Conservation (phyloP, 257 asterid genomes). For the Buddleja alternifolia region DNA sequence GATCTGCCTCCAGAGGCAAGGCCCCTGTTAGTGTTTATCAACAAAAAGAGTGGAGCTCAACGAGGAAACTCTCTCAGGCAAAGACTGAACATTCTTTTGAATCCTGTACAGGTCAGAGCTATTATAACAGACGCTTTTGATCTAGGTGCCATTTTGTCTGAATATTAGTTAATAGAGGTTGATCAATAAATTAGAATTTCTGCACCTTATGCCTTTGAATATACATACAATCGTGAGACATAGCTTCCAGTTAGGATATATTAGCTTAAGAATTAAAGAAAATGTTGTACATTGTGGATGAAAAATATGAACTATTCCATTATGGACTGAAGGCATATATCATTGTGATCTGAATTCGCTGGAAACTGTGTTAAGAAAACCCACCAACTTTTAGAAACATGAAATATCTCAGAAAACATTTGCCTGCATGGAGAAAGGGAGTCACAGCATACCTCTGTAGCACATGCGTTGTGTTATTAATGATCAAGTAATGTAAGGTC, state of each 20-base stretch:
- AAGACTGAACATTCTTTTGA: conserved; percentile 79
- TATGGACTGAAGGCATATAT: not conserved
- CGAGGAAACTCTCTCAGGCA: conserved; percentile 83
- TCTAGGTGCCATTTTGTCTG: conserved; percentile 11
- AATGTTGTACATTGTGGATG: not conserved
- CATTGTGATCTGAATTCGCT: not conserved
- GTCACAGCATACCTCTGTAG: conserved; percentile 3
- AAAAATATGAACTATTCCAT: not conserved
- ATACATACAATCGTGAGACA: conserved; percentile 14
- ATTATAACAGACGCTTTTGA: conserved; percentile 17
- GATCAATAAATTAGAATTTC: not conserved
- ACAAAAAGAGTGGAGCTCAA: conserved; percentile 99
- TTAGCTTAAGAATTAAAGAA: not conserved
- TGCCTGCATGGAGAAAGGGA: conserved; percentile 5
- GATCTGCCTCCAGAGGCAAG: conserved; percentile 94
- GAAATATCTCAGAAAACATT: not conserved
- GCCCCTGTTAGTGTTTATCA: conserved; percentile 84
- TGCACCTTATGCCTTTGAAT: not conserved
- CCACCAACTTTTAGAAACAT: not conserved
- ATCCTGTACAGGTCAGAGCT: conserved; percentile 90
- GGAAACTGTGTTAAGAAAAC: not conserved
- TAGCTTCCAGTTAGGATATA: conserved; percentile 16
- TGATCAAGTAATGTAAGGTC: conserved; percentile 14
- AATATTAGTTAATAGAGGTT: conserved; percentile 7
- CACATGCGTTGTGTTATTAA: not conserved